These are phyloP conservation scores for Geosmithia flava DNA, from an alignment of 2,329 filamentous ascomycete species.

Conservation along the genomic window DNA sequence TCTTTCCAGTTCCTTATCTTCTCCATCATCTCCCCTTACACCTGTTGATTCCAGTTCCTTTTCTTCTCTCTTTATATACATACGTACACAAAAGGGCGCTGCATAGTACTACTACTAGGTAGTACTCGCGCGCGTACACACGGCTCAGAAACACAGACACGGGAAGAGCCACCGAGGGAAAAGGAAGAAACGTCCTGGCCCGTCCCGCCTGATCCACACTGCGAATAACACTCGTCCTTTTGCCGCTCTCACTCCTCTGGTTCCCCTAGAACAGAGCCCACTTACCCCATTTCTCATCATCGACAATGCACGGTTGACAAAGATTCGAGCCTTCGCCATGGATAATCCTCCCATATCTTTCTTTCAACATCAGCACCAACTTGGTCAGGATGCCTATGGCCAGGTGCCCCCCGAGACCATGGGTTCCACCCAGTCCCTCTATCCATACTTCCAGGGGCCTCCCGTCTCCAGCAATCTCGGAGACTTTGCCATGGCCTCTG, in stretches of 20 bases:
- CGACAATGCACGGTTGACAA: not conserved
- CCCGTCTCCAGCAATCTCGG: not conserved
- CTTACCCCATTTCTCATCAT: not conserved
- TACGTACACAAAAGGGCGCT: no score
- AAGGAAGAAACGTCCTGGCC: not conserved
- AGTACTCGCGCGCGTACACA: not conserved
- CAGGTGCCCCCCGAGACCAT: not conserved
- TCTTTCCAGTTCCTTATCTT: no score
- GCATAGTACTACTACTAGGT: not conserved
- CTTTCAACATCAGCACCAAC: not conserved
- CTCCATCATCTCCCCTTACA: no score
- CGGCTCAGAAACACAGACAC: not conserved
- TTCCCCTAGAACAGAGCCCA: not conserved
- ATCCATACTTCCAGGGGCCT: not conserved
- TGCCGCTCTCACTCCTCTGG: not conserved
- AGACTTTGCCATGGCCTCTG: not conserved
- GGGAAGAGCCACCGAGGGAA: not conserved
- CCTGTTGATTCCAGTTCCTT: no score
- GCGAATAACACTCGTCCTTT: not conserved
- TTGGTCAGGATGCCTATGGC: not conserved
- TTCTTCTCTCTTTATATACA: no score
- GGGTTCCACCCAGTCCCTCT: not conserved
- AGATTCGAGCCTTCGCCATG: not conserved
- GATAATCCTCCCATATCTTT: not conserved
- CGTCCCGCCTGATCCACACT: not conserved